These are phyloP conservation scores for Xylariaceae sp. DNA, from an alignment of 2,329 filamentous ascomycete genomes.

Conservation along the genomic window DNA sequence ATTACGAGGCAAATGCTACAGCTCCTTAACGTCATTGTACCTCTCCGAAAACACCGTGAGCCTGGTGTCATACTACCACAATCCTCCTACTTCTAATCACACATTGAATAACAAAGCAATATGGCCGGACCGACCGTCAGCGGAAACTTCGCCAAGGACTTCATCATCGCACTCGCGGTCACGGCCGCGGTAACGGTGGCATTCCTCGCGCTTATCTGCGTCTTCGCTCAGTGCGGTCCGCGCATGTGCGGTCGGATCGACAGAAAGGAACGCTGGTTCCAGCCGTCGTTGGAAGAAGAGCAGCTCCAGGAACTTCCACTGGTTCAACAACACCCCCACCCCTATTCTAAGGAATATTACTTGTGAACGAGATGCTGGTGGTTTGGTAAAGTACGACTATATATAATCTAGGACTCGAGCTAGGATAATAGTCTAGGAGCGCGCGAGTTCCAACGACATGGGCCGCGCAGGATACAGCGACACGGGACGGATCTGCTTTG, in stretches of 20 bases:
- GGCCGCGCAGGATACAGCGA: too few species aligned
- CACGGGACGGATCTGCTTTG: too few species aligned
- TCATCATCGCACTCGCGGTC: conserved; percentile 26
- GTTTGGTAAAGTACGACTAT: too few species aligned
- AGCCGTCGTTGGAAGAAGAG: conserved; percentile 22
- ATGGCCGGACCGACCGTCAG: conserved; percentile 19
- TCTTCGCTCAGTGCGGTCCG: conserved; percentile 30
- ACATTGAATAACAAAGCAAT: background rate
- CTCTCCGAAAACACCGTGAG: background rate
- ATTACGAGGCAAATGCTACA: background rate
- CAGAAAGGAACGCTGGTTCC: conserved; percentile 27
- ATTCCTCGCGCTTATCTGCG: conserved; percentile 26
- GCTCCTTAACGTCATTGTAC: background rate
- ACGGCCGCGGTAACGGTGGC: conserved; percentile 21
- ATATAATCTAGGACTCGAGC: too few species aligned
- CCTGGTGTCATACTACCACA: background rate
- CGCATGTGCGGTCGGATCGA: conserved; percentile 20
- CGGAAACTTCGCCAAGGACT: conserved; percentile 21
- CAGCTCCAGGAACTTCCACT: background rate
- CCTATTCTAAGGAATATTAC: too few species aligned
- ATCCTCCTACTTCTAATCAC: background rate
- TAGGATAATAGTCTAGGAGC: too few species aligned
- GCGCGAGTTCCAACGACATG: too few species aligned
- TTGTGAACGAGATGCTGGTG: too few species aligned
- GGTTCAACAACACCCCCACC: too few species aligned